Conservation (phyloP, 306 rosid species). For the Amphicarpaea edgeworthii region DNA sequence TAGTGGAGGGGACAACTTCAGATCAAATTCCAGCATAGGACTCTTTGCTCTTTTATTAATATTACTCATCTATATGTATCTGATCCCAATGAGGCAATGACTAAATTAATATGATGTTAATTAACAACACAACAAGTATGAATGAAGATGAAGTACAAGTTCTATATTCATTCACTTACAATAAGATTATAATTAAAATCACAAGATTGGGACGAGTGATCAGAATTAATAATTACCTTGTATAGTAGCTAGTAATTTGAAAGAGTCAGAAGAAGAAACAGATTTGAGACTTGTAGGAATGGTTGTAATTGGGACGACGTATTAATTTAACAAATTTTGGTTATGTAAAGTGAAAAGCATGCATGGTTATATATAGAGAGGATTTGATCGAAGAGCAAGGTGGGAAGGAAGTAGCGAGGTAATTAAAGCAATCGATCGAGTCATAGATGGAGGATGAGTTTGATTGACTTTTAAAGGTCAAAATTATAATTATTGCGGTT, state of each 20-base stretch:
- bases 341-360: neutral
- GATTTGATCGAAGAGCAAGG: neutral
- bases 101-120: neutral
- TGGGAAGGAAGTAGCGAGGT: neutral
- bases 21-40: constrained; percentile 31
- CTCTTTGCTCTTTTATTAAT: neutral
- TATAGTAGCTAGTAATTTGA: too few relatives aligned
- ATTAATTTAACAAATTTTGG: too few relatives aligned
- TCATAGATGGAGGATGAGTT: neutral
- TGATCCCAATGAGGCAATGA: neutral
- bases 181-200: neutral
- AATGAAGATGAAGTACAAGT: neutral
- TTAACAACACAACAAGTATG: neutral
- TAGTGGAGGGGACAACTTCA: constrained; percentile 37
- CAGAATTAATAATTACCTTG: too few relatives aligned
- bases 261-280: too few relatives aligned
- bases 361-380: constrained; percentile 2
- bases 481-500: neutral
- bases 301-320: neutral
- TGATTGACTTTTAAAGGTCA: constrained; percentile 22
- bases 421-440: neutral
- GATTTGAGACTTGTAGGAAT: neutral
- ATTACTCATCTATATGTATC: constrained; percentile 34
- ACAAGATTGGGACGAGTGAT: too few relatives aligned
- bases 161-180: neutral